Conservation (phyloP, 495 filamentous ascomycete species). For the Massariosphaeria phaeospora region DNA sequence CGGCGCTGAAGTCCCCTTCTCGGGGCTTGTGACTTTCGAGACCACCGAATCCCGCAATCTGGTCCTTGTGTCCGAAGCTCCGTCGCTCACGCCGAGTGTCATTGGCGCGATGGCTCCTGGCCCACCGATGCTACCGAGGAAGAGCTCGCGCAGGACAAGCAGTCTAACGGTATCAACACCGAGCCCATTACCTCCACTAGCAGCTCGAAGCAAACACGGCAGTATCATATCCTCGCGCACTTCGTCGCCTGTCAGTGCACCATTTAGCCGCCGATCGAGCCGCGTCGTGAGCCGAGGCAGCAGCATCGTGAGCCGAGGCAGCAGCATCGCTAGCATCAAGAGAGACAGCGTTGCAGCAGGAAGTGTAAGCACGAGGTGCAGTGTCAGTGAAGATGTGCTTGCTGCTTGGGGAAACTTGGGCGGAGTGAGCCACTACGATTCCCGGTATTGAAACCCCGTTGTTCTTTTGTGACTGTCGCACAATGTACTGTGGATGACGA, state of each 20-base stretch:
- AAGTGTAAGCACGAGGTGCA: constrained; percentile 30
- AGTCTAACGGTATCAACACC: background rate
- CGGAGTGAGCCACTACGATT: constrained; percentile 27
- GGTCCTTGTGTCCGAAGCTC: background rate
- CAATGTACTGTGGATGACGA: no score
- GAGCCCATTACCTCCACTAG: no score
- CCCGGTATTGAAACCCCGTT: no score
- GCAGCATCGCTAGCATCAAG: constrained; percentile 18
- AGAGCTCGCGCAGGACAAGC: constrained; percentile 6
- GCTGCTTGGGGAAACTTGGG: constrained; percentile 42
- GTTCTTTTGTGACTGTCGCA: no score
- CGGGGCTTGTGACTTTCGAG: background rate
- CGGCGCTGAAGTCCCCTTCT: constrained; percentile 23
- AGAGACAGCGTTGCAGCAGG: constrained; percentile 15
- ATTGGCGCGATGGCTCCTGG: no score
- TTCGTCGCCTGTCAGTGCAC: background rate
- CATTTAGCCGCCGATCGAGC: background rate
- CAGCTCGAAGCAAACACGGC: constrained; percentile 5
- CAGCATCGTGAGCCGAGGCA: constrained; percentile 19
- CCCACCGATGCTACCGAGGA: constrained; percentile 12
- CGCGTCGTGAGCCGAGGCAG: constrained; percentile 8
- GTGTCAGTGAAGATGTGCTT: constrained; percentile 43
- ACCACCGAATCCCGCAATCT: constrained; percentile 1
- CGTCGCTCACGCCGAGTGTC: background rate
- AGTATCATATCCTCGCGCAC: constrained; percentile 1